Evolutionary conservation across 768 basidiomycete species (phyloP), one percentile per base, ranked within the genome.

Genomic region (Xerocomus spinulosus): DNA sequence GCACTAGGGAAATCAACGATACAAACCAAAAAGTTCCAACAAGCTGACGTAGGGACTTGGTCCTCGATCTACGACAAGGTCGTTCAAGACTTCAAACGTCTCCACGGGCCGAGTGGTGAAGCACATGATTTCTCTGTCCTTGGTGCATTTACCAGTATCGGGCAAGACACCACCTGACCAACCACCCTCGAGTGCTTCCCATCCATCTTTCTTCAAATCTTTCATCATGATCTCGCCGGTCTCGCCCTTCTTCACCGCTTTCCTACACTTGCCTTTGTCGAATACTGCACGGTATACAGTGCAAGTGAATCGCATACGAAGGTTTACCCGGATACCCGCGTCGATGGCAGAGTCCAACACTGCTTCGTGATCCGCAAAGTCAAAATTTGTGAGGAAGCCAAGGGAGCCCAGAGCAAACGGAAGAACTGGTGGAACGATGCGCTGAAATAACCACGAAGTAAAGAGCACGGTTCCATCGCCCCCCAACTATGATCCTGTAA

Each of bases 241-340:
- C 52, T 91, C 87, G 2, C 81, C 90, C 58, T 87, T 92, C 71
- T 95, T 93, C 42, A 97, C 84, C 0, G 95, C 96, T 51, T 87
- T 85, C 21, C 82, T 76, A 39, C 75, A 70, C 58, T 74, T 81
- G 20, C 80, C 78, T 50, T 83, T 78, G 60, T 87, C 87, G 21
- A 81, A 77, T 35, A 96, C 82, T 5, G 93, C 88, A 33, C 96
- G 88, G 66, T 95, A 99, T 12, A 99, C 91, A 5, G 96, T 98
- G 68, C 96, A 98, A 8, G 95, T 98, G 68, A 99, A 99, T 24
- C 96, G 84, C 96, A 99, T 99, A 41, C 96, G 87, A 13, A 99
- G 75, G 66, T 99, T 99, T 47, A 98, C 94, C 9, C 94, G 86
- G 53, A 99, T 95, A 25, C 96, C 96, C 10, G 83, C 79, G 60